Evolutionary conservation across 2,329 filamentous ascomycete genomes (phyloP).

Genomic region (Ophiostoma triangulosporum): DNA sequence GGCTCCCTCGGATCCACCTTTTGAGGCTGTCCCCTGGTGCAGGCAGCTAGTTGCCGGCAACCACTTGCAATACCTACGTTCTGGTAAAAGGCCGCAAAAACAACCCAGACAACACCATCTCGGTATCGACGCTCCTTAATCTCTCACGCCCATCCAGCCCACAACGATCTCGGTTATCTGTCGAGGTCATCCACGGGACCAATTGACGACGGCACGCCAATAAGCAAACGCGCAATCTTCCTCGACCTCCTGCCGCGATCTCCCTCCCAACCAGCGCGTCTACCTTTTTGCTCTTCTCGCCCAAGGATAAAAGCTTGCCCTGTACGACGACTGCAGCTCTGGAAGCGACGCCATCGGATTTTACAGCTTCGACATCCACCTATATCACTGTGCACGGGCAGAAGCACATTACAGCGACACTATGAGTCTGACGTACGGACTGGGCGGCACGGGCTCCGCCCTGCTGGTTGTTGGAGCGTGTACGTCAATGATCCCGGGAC

Average conservation of each 20-base stretch:
- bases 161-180: not conserved
- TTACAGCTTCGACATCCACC: not conserved
- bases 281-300: not conserved
- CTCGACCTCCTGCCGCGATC: not conserved
- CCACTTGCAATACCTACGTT: not conserved
- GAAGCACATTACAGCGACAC: not conserved
- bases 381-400: not conserved
- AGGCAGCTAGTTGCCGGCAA: not conserved
- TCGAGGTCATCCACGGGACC: not conserved
- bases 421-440: conserved; percentile 63
- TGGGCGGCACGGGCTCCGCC: conserved; percentile 53
- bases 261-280: not conserved
- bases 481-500: conserved; percentile 32
- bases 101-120: not conserved
- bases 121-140: not conserved
- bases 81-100: not conserved
- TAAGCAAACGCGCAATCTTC: not conserved
- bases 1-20: not conserved
- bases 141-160: not conserved
- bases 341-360: not conserved
- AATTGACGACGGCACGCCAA: not conserved
- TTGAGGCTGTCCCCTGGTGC: not conserved
- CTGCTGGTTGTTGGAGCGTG: conserved; percentile 64
- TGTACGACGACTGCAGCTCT: not conserved
- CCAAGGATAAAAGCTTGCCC: not conserved